These are phyloP conservation scores for Hanseniaspora taiwanica DNA, from an alignment of 805 yeast genomes.

Conservation along the genomic window DNA sequence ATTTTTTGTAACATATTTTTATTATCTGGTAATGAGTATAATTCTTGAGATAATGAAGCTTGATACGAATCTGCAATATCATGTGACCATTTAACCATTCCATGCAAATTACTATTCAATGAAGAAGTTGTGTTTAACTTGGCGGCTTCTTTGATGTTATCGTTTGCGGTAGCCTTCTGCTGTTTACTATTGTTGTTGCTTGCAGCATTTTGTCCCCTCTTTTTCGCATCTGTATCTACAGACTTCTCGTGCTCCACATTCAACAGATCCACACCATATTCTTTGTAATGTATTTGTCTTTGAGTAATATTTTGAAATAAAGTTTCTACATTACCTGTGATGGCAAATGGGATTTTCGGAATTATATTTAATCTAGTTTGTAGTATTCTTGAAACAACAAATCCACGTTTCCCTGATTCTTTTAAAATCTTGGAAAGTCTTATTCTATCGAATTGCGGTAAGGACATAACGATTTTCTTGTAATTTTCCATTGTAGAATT, in stretches of 20 bases:
- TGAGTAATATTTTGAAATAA: constrained; percentile 6
- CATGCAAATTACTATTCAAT: no score
- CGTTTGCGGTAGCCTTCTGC: no score
- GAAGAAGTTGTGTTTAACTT: no score
- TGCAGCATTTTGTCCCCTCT: constrained; percentile 1
- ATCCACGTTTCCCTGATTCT: constrained; percentile 69
- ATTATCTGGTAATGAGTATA: constrained; percentile 70
- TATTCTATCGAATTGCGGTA: constrained; percentile 74
- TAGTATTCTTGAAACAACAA: constrained; percentile 54
- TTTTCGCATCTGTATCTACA: constrained; percentile 6
- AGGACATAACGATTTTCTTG: constrained; percentile 74
- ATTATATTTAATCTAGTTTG: constrained; percentile 44
- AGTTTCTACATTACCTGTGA: constrained; percentile 12
- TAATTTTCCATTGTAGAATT: constrained; percentile 65
- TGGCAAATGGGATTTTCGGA: constrained; percentile 56
- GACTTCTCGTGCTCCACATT: constrained; percentile 2
- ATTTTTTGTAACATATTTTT: constrained; percentile 55
- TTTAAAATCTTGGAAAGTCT: constrained; percentile 72
- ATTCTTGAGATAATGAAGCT: constrained; percentile 66
- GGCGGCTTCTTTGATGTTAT: no score
- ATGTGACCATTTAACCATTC: constrained; percentile 64
- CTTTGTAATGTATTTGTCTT: constrained; percentile 13
- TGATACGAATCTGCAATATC: constrained; percentile 80
- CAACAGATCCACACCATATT: constrained; percentile 1
- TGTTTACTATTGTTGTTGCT: no score